Evolutionary conservation across 73 alveolate genomes (phyloP).

Genomic region (Blepharisma japonicum): DNA sequence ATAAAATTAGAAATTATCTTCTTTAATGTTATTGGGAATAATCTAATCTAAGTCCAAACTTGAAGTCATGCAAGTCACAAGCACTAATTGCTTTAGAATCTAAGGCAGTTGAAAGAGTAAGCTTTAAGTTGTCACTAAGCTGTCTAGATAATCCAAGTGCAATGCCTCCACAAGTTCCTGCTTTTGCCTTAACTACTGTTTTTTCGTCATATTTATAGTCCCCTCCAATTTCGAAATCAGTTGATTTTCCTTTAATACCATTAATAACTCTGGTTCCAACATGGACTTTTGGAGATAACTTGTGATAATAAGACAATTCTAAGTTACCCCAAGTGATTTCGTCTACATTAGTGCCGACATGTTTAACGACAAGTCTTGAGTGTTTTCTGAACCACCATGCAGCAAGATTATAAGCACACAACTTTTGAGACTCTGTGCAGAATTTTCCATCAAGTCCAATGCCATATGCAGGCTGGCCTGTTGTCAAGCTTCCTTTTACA

Average conservation of each 20-base stretch:
- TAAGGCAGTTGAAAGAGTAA: constrained; percentile 10
- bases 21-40: background rate
- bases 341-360: background rate
- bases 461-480: constrained; percentile 16
- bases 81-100: background rate
- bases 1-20: too few species aligned
- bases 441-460: constrained; percentile 5
- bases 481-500: background rate
- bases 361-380: constrained; percentile 24
- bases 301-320: constrained; percentile 2
- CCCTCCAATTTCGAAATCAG: constrained; percentile 13
- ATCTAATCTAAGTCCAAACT: constrained; percentile 15
- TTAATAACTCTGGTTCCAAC: background rate
- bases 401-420: background rate
- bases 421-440: background rate
- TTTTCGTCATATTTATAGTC: background rate
- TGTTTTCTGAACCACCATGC: background rate
- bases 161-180: background rate
- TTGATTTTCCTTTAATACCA: background rate
- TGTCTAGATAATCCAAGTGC: background rate
- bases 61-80: background rate
- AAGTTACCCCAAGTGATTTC: background rate
- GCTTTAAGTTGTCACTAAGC: background rate
- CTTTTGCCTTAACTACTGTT: constrained; percentile 3
- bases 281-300: background rate